Percentiles rank a stretch among this genome's conserved stretches.
phyloP scores from a whole-genome alignment of 495 filamentous ascomycete species.

The Talaromyces nanjingensis region DNA sequence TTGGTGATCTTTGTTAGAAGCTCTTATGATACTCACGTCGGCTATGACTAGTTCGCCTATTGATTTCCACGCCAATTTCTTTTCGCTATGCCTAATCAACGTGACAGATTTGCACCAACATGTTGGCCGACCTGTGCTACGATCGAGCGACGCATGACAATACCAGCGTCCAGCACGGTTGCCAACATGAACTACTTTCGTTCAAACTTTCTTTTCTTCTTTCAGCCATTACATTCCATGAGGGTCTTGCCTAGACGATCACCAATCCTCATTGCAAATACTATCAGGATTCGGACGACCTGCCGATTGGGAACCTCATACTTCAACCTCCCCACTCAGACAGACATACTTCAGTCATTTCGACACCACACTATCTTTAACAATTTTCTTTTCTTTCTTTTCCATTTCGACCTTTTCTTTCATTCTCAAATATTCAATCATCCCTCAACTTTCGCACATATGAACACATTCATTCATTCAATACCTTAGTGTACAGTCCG shows the following conservation, averaged over 20 bases:
- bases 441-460: neutral
- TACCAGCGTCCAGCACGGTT: neutral
- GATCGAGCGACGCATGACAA: neutral
- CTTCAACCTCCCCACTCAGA: neutral
- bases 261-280: neutral
- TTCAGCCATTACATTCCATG: slow-evolving; percentile 5
- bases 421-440: neutral
- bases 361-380: slow-evolving; percentile 11
- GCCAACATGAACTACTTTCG: slow-evolving; percentile 3
- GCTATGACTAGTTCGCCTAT: slow-evolving; percentile 1
- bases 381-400: slow-evolving; percentile 15
- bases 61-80: neutral
- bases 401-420: neutral
- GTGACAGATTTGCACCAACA: neutral
- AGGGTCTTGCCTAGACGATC: neutral
- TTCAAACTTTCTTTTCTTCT: slow-evolving; percentile 15
- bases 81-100: neutral
- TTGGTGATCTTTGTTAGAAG: slow-evolving; percentile 1
- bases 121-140: neutral
- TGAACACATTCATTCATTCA: slow-evolving; percentile 7
- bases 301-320: neutral
- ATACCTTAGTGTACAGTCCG: neutral
- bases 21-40: slow-evolving; percentile 1
- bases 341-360: neutral
- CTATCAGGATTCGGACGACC: neutral